Evolutionary conservation across 139 green algal species (phyloP).

Genomic region (Asterochloris sp.): DNA sequence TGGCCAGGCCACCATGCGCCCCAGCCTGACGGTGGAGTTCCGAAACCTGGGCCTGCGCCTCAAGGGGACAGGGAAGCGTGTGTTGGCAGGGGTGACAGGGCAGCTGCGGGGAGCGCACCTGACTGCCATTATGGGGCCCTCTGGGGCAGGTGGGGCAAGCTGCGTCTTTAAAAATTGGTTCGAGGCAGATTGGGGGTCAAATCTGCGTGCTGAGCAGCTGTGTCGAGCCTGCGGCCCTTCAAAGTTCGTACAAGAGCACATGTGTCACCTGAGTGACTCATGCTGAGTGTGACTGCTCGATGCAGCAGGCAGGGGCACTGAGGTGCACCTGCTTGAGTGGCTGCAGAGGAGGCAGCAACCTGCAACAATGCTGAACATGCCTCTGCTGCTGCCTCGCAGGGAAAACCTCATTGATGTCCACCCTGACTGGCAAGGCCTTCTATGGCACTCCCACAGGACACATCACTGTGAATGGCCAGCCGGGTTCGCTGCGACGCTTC

Average conservation of each 20-base stretch:
- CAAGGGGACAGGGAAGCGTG: constrained; percentile 25
- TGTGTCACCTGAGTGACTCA: too few species aligned
- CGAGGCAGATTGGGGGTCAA: too few species aligned
- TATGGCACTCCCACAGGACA: constrained; percentile 45
- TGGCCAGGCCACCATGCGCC: not conserved
- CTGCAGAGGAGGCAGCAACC: not conserved
- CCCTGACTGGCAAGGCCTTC: constrained; percentile 43
- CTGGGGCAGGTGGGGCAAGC: constrained; percentile 14
- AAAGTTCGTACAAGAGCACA: too few species aligned
- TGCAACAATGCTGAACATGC: not conserved
- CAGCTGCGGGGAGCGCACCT: constrained; percentile 9
- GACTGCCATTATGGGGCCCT: constrained; percentile 63
- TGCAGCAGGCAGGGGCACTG: not conserved
- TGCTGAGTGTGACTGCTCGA: not conserved
- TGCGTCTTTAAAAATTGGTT: too few species aligned
- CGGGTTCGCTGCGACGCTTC: constrained; percentile 26
- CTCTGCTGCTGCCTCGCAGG: constrained; percentile 21
- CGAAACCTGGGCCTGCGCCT: constrained; percentile 39
- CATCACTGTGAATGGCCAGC: constrained; percentile 57
- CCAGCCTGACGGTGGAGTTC: constrained; percentile 39
- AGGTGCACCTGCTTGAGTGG: not conserved
- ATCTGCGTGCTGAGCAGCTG: too few species aligned
- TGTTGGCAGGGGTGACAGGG: constrained; percentile 43
- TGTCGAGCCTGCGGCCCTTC: too few species aligned
- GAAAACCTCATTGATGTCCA: constrained; percentile 54